Evolutionary conservation across 1,284 basidiomycete genomes (phyloP), one percentile per base, ranked within the genome.

Genomic region (Fomitopsis schrenkii): DNA sequence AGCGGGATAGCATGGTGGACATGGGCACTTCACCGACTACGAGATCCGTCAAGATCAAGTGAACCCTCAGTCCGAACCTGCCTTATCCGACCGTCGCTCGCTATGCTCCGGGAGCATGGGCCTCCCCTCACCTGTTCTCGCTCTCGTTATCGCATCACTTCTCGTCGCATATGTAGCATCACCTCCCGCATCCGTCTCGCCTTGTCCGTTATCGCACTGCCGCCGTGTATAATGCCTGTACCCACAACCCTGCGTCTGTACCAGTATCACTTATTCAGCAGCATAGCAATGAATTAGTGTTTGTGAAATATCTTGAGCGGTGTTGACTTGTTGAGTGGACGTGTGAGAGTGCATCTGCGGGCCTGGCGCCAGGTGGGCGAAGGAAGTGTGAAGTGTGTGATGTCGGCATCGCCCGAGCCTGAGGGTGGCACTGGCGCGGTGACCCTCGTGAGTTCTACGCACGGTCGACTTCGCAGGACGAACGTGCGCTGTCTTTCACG

Each of bases 41-140:
- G 48, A 66, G 71, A 26, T 67, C 66, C 22, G 72, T 75, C 66
- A 68, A 58, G 63, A 74, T 74, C 66, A 71, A 75, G 69, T 73
- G 63, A 63, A 35, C 17, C 33, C 44, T 8, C 38, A 40, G 15
- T 17, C 17, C 35, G 9, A 17, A 33, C 35, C 12, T 54, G n/a
- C 33, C 36, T 26, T 54, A 54, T 54, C 52, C 35, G 17, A 36
- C 22, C 22, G n/a, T 54, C 52, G 26, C 12, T 40, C n/a, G 52
- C 52, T 45, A 46, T 48, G 42, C 22, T 53, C 30, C 57, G 33
- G 22, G 36, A 40, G 9, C 38, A 42, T 54, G 36, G 22, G 14
- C 45, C 52, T 52, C 55, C 42, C 22, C 30, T 40, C 22, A n/a
- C 26, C 55, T 60, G 26, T 30, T 55, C 42, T 57, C 48, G 55